Percentiles rank a stretch among this genome's conserved stretches.
These are phyloP conservation scores for Xylariaceae sp. DNA, from an alignment of 2,329 filamentous ascomycete genomes.

Conservation along the genomic window DNA sequence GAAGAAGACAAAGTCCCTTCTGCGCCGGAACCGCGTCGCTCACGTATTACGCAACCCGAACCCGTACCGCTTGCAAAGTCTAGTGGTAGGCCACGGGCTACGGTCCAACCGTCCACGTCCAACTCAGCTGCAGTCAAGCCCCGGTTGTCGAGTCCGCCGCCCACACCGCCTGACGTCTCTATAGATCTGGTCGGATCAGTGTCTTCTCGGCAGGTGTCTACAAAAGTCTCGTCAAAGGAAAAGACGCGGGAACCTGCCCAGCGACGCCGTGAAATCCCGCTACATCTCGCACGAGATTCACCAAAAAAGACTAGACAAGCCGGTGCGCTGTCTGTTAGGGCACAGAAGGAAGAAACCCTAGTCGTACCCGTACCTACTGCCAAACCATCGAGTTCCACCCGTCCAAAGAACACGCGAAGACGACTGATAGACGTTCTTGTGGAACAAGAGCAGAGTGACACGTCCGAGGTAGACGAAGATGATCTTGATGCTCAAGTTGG, in stretches of 20 bases:
- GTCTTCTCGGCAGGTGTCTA: constrained; percentile 3
- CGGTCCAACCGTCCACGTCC: constrained; percentile 16
- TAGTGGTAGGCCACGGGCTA: constrained; percentile 14
- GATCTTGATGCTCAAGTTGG: constrained; percentile 13
- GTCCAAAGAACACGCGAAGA: constrained; percentile 25
- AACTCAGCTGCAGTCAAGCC: constrained; percentile 20
- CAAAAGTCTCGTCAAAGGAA: constrained; percentile 2
- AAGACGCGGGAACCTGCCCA: constrained; percentile 11
- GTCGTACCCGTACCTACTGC: constrained; percentile 6
- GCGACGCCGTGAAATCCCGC: constrained; percentile 25
- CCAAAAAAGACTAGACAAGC: constrained; percentile 15
- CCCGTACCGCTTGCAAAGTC: constrained; percentile 7
- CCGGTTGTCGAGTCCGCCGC: constrained; percentile 31
- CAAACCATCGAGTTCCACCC: constrained; percentile 6
- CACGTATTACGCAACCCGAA: constrained; percentile 22
- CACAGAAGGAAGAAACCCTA: constrained; percentile 12
- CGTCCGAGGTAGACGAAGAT: constrained; percentile 18
- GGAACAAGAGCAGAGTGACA: constrained; percentile 27
- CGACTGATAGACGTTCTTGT: constrained; percentile 30
- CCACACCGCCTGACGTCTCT: constrained; percentile 19
- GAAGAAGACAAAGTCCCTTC: constrained; percentile 15
- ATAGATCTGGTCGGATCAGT: constrained; percentile 1
- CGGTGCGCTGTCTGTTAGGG: constrained; percentile 1
- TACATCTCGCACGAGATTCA: constrained; percentile 26
- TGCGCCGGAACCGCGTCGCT: constrained; percentile 21